These are phyloP conservation scores for Zymoseptoria passerinii DNA, from an alignment of 2,329 filamentous ascomycete species.

Conservation along the genomic window DNA sequence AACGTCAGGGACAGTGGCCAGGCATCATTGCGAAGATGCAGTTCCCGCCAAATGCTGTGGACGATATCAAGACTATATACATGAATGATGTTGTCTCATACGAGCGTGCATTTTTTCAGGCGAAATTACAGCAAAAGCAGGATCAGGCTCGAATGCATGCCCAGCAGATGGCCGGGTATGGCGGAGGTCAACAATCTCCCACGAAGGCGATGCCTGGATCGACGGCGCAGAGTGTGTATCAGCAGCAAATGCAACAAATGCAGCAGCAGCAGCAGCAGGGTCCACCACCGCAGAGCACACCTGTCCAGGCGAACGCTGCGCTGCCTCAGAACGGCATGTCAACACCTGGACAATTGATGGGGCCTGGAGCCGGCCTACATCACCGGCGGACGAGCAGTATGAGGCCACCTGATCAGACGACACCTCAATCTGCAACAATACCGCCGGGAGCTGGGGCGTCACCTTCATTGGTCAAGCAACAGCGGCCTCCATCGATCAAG, in stretches of 20 bases:
- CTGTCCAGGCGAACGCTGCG: constrained; percentile 40
- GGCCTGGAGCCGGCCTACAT: constrained; percentile 26
- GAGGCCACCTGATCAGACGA: constrained; percentile 24
- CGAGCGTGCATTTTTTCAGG: constrained; percentile 58
- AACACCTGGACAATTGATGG: constrained; percentile 38
- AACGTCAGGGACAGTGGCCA: constrained; percentile 62
- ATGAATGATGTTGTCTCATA: constrained; percentile 69
- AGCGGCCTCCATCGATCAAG: constrained; percentile 25
- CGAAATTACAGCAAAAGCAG: constrained; percentile 39
- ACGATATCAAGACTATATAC: constrained; percentile 64
- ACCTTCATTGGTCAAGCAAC: constrained; percentile 22
- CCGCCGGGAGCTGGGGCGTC: constrained; percentile 21
- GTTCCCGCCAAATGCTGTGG: constrained; percentile 53
- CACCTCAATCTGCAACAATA: constrained; percentile 18
- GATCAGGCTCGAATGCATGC: constrained; percentile 28
- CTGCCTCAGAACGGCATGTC: constrained; percentile 40
- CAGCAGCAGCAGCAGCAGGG: constrained; percentile 21
- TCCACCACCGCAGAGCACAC: constrained; percentile 32
- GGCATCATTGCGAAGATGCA: constrained; percentile 52
- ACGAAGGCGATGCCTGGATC: constrained; percentile 26
- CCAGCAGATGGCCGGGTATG: constrained; percentile 34
- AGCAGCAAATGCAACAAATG: constrained; percentile 17
- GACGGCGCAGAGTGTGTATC: constrained; percentile 17
- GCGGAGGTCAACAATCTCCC: constrained; percentile 28
- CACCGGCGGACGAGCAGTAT: constrained; percentile 27